Evolutionary conservation across 345 rosid genomes (phyloP).

Genomic region (Gossypium longicalyx): DNA sequence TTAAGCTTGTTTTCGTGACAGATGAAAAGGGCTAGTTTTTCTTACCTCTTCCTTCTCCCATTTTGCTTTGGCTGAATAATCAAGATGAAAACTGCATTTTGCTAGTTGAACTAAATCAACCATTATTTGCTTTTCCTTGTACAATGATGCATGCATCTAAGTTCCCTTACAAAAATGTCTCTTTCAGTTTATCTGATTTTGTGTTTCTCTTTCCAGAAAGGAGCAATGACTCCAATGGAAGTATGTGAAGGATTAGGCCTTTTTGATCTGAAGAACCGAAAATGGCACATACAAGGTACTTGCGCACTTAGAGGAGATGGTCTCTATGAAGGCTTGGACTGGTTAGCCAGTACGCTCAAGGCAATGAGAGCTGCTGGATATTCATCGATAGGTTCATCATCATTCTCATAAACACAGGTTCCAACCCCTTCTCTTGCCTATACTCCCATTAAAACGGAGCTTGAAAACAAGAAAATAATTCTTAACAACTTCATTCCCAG

Average conservation of each 20-base stretch:
- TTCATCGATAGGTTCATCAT: conserved; percentile 72
- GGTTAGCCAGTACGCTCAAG: conserved; percentile 78
- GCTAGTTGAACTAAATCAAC: background rate
- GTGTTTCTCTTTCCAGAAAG: conserved; percentile 50
- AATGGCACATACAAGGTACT: conserved; percentile 99
- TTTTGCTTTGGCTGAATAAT: background rate
- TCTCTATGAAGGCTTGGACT: conserved; percentile 94
- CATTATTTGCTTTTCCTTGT: background rate
- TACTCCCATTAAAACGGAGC: background rate
- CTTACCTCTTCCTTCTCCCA: background rate
- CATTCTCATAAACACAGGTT: conserved; percentile 49
- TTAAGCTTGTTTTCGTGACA: background rate
- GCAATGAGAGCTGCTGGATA: conserved; percentile 90
- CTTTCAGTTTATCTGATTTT: background rate
- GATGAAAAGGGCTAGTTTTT: background rate
- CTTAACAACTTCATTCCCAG: conserved; percentile 22
- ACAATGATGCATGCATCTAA: background rate
- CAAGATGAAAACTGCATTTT: background rate
- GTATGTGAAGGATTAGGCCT: conserved; percentile 92
- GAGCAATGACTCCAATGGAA: conserved; percentile 96
- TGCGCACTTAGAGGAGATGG: conserved; percentile 96
- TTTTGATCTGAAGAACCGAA: conserved; percentile 84
- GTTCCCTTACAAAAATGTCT: background rate
- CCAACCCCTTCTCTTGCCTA: background rate
- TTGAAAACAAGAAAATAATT: conserved; percentile 1